Percentiles rank a stretch among this genome's conserved stretches.
phyloP scores from a whole-genome alignment of 148 eudicot genomes.

The Hydrangea macrophylla region DNA sequence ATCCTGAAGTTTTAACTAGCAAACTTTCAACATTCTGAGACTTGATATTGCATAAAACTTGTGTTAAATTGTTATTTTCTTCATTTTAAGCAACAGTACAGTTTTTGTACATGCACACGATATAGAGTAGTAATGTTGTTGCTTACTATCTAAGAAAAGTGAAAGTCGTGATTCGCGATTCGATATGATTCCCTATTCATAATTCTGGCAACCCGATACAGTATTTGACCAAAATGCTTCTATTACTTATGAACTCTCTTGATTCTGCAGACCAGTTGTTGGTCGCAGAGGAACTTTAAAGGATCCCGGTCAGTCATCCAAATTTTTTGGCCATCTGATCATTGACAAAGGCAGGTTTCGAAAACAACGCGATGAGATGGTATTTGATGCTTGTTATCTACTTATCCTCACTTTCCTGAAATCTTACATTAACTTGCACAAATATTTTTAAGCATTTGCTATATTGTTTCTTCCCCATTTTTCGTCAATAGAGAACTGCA shows the following conservation, averaged over 20 bases:
- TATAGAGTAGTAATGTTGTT: no score
- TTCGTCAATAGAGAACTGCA: constrained; percentile 28
- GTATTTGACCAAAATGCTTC: no score
- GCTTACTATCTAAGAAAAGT: no score
- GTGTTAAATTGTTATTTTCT: no score
- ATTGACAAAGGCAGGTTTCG: constrained; percentile 31
- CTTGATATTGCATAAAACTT: no score
- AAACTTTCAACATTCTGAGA: no score
- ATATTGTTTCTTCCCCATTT: background rate
- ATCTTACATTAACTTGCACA: background rate
- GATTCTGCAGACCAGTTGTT: constrained; percentile 48
- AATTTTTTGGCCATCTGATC: constrained; percentile 46
- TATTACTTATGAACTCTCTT: constrained; percentile 2
- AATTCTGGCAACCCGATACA: no score
- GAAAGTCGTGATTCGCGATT: no score
- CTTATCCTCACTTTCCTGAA: background rate
- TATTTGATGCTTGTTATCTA: constrained; percentile 2
- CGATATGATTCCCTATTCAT: no score
- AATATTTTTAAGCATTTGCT: background rate
- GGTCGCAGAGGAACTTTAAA: constrained; percentile 23
- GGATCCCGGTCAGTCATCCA: constrained; percentile 19
- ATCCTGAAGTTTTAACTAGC: no score
- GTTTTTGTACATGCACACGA: no score
- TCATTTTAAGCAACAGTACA: no score
- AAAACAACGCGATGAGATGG: constrained; percentile 27